A percentile compares a stretch with the other conserved stretches of the same genome.
These are phyloP conservation scores for Monosporozyma aquatica DNA, from an alignment of 805 yeast species.

Conservation along the genomic window DNA sequence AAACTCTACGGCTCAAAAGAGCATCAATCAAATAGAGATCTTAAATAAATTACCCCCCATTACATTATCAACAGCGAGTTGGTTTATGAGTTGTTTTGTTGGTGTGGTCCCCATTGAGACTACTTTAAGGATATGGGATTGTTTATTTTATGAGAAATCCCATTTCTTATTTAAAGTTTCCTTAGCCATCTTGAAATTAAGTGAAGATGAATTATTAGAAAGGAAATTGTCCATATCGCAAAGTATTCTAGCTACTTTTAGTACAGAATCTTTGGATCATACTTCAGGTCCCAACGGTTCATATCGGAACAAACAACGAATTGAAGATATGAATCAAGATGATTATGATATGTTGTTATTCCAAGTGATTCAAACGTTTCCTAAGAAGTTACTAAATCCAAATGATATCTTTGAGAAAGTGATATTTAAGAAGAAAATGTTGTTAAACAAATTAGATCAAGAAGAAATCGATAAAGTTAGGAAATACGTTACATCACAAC, in stretches of 20 bases:
- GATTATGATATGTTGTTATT: slow-evolving; percentile 55
- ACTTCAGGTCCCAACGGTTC: not conserved
- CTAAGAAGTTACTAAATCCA: slow-evolving; percentile 62
- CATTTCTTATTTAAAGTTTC: slow-evolving; percentile 76
- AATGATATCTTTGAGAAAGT: slow-evolving; percentile 51
- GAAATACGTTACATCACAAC: slow-evolving; percentile 60
- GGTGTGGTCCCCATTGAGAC: slow-evolving; percentile 86
- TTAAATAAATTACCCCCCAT: slow-evolving; percentile 77
- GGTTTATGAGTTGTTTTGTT: slow-evolving; percentile 96
- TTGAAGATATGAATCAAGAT: slow-evolving; percentile 10
- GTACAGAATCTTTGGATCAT: not conserved
- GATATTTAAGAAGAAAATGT: slow-evolving; percentile 61
- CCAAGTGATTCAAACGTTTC: slow-evolving; percentile 77
- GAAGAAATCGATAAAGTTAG: slow-evolving; percentile 72
- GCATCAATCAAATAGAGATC: slow-evolving; percentile 33
- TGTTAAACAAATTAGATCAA: slow-evolving; percentile 67
- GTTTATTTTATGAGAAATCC: slow-evolving; percentile 84
- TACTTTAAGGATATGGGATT: slow-evolving; percentile 87
- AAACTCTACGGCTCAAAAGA: slow-evolving; percentile 4
- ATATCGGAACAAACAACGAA: not conserved
- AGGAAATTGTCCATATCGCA: not conserved
- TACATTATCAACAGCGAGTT: slow-evolving; percentile 85
- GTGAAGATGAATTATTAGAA: slow-evolving; percentile 52
- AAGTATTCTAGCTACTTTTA: slow-evolving; percentile 3
- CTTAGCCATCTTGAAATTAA: slow-evolving; percentile 63